Percentiles rank a stretch among this genome's conserved stretches.
phyloP scores from a whole-genome alignment of 306 rosid genomes.

The Arachis hypogaea region DNA sequence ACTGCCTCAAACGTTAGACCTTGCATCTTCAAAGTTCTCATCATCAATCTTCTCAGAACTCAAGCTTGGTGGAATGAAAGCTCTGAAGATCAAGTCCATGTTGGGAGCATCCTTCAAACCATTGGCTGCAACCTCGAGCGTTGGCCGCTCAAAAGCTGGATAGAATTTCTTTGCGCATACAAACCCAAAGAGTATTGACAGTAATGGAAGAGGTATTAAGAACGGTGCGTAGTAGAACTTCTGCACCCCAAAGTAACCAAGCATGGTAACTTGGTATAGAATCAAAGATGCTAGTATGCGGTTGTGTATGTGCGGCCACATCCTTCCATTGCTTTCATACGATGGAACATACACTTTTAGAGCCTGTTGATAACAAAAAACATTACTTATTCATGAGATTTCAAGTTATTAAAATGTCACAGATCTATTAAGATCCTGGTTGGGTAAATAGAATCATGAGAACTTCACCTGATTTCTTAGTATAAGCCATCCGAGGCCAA shows the following conservation, averaged over 20 bases:
- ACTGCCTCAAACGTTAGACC: constrained; percentile 59
- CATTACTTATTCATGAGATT: neutral
- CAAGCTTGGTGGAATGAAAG: constrained; percentile 81
- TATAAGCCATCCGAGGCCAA: constrained; percentile 90
- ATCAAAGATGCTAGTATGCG: constrained; percentile 78
- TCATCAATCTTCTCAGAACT: constrained; percentile 66
- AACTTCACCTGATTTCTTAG: constrained; percentile 86
- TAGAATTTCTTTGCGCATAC: constrained; percentile 71
- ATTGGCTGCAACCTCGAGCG: constrained; percentile 66
- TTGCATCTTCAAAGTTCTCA: constrained; percentile 75
- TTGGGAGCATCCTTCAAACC: constrained; percentile 63
- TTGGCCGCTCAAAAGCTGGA: constrained; percentile 50
- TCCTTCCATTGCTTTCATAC: constrained; percentile 85
- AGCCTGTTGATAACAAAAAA: constrained; percentile 58
- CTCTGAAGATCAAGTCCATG: constrained; percentile 68
- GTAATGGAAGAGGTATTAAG: constrained; percentile 64
- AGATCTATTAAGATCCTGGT: too few species aligned
- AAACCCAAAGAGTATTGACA: constrained; percentile 57
- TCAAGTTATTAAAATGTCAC: neutral
- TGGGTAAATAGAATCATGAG: too few species aligned
- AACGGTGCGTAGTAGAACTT: constrained; percentile 54
- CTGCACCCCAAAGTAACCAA: constrained; percentile 76
- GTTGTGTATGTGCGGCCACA: constrained; percentile 87
- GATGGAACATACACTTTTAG: constrained; percentile 90
- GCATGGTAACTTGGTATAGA: constrained; percentile 80